Evolutionary conservation across 495 filamentous ascomycete species (phyloP).

Genomic region (Articulospora tetracladia): DNA sequence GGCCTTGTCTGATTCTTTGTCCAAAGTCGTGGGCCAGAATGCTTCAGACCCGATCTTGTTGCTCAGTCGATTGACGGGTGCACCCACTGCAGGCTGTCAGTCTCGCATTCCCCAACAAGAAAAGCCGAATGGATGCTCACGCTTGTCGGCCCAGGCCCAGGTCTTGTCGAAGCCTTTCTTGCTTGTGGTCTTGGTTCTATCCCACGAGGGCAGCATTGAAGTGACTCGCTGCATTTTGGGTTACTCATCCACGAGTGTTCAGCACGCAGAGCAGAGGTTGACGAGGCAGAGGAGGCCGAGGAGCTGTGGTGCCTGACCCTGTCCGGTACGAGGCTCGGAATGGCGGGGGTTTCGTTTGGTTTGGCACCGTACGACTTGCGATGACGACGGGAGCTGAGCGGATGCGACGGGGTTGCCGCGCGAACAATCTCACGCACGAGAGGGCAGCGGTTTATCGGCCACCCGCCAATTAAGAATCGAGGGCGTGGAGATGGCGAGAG

Average conservation of each 20-base stretch:
- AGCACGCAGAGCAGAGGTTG: background rate
- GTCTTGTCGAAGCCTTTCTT: slow-evolving; percentile 46
- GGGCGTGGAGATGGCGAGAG: background rate
- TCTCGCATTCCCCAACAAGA: background rate
- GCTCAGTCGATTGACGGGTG: slow-evolving; percentile 69
- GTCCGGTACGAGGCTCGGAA: background rate
- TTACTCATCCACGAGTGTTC: slow-evolving; percentile 6
- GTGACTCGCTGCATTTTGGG: slow-evolving; percentile 24
- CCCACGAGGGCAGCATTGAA: slow-evolving; percentile 24
- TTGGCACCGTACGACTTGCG: background rate
- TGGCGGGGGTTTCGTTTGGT: background rate
- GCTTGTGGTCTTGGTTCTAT: slow-evolving; percentile 35
- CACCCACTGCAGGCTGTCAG: slow-evolving; percentile 35
- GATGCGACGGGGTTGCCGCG: background rate
- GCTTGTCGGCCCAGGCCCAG: slow-evolving; percentile 41
- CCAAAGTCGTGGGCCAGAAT: slow-evolving; percentile 77
- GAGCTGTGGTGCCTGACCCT: background rate
- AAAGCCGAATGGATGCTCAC: background rate
- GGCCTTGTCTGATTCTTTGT: slow-evolving; percentile 80
- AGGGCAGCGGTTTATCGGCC: too few relatives aligned
- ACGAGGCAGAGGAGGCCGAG: too few relatives aligned
- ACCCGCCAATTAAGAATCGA: too few relatives aligned
- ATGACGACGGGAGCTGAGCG: background rate
- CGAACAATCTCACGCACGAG: background rate
- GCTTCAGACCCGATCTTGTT: slow-evolving; percentile 74